phyloP scores from a whole-genome alignment of 2,329 filamentous ascomycete species.

The Aspergillus tubingensis region DNA sequence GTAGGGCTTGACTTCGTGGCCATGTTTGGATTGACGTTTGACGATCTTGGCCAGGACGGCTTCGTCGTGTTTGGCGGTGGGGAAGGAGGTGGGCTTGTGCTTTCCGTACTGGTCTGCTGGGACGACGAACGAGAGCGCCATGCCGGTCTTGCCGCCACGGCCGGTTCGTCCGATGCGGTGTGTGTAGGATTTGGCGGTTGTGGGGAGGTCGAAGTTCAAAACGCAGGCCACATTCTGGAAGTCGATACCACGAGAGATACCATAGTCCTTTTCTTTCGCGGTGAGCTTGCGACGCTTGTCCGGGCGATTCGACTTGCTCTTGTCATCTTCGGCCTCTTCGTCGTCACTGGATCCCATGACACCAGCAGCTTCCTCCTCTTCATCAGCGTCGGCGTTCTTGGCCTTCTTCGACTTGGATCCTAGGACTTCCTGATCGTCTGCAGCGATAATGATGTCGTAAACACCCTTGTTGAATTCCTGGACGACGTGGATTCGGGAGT shows the following conservation, averaged over 20 bases:
- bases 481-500: slow-evolving; percentile 89
- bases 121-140: slow-evolving; percentile 93
- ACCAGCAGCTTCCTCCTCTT: slow-evolving; percentile 30
- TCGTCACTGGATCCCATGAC: slow-evolving; percentile 43
- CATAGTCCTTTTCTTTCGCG: slow-evolving; percentile 80
- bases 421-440: slow-evolving; percentile 84
- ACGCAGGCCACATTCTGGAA: slow-evolving; percentile 94
- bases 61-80: slow-evolving; percentile 79
- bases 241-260: slow-evolving; percentile 93
- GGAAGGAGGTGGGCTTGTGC: slow-evolving; percentile 80
- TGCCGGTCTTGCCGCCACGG: slow-evolving; percentile 85
- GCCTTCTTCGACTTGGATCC: slow-evolving; percentile 50
- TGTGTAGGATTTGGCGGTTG: slow-evolving; percentile 87
- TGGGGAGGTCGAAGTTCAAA: slow-evolving; percentile 94
- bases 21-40: slow-evolving; percentile 74
- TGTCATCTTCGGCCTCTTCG: slow-evolving; percentile 36
- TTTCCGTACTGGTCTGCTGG: slow-evolving; percentile 80
- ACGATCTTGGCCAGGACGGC: slow-evolving; percentile 77
- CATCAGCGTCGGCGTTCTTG: slow-evolving; percentile 31
- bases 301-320: slow-evolving; percentile 26
- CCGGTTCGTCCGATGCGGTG: slow-evolving; percentile 94
- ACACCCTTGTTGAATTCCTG: slow-evolving; percentile 96
- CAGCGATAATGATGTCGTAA: slow-evolving; percentile 97
- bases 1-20: slow-evolving; percentile 83
- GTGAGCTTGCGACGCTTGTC: slow-evolving; percentile 67